Evolutionary conservation across 306 rosid species (phyloP), one percentile per base, ranked within the genome.

Genomic region (Senna tora): DNA sequence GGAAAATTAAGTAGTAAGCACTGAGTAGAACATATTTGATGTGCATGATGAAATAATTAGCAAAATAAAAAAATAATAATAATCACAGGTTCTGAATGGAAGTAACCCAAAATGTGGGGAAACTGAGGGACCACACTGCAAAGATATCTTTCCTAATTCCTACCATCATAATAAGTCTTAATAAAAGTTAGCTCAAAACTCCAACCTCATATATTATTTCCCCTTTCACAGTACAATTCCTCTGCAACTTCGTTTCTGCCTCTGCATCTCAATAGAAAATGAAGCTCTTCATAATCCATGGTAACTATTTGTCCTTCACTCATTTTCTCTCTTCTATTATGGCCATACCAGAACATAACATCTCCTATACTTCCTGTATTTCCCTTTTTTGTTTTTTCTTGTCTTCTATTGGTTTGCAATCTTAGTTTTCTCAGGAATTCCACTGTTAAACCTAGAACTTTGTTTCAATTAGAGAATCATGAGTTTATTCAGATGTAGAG

Each of bases 401-500:
- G 42, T 25, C 65, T 32, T 72, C 14, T 47, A 28, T 47, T 46
- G 50, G 39, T 39, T 47, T 15, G 17, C 30, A 65, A 19, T 52
- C 41, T 50, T 10, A 10, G 50, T 51, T 54, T 51, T 34, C 30
- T 32, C 51, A 14, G 21, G 59, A 58, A 46, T 78, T 65, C 32
- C 52, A 25, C 7, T 17, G 9, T 65, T 32, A 77, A 46, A 53
- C 6, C 20, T 43, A n/a, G 45, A 74, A 30, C 66, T 74, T 58
- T 12, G 28, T 21, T 74, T 75, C 78, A 70, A 71, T 3, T 52
- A 20, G 17, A 20, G 43, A 71, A 75, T 56, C 8, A 82, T 78
- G 86, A 68, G 65, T 17, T 45, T 75, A 15, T 71, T 75, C 14
- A 74, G 42, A 60, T 13, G 43, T 63, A 77, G 83, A 39, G 62